phyloP scores from a whole-genome alignment of 495 filamentous ascomycete species.

The Cercophora samala region DNA sequence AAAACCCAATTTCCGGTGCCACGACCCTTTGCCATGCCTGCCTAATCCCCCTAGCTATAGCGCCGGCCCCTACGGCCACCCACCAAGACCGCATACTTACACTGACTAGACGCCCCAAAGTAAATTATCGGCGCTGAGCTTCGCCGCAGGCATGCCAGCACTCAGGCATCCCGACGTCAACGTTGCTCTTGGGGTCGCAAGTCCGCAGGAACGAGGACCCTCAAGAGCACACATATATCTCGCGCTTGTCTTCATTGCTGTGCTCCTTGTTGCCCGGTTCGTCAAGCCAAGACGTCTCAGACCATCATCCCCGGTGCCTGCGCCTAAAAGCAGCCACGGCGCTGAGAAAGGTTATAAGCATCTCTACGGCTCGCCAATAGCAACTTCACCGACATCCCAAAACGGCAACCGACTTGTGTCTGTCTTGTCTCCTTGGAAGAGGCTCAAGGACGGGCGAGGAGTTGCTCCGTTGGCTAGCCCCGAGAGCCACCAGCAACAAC shows the following conservation, averaged over 20 bases:
- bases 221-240: conserved; percentile 34
- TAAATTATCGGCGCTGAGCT: conserved; percentile 26
- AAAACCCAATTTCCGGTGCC: conserved; percentile 30
- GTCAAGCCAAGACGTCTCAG: conserved; percentile 4
- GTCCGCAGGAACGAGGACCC: conserved; percentile 24
- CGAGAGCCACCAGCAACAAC: conserved; percentile 12
- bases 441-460: conserved; percentile 8
- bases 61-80: conserved; percentile 25
- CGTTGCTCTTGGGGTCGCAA: conserved; percentile 28
- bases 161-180: conserved; percentile 37
- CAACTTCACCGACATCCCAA: not conserved
- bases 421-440: not conserved
- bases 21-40: conserved; percentile 16
- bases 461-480: not conserved
- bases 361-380: not conserved
- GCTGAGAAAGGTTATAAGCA: conserved; percentile 3
- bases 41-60: conserved; percentile 22
- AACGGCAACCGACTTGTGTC: not conserved
- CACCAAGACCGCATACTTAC: conserved; percentile 25
- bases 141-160: conserved; percentile 43
- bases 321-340: not conserved
- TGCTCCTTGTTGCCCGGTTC: conserved; percentile 23
- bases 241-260: conserved; percentile 28
- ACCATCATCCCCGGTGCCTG: not conserved
- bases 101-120: conserved; percentile 20